Evolutionary conservation across 371 early-diverging fungal genomes (phyloP).

Genomic region (Rhizopus delemar): DNA sequence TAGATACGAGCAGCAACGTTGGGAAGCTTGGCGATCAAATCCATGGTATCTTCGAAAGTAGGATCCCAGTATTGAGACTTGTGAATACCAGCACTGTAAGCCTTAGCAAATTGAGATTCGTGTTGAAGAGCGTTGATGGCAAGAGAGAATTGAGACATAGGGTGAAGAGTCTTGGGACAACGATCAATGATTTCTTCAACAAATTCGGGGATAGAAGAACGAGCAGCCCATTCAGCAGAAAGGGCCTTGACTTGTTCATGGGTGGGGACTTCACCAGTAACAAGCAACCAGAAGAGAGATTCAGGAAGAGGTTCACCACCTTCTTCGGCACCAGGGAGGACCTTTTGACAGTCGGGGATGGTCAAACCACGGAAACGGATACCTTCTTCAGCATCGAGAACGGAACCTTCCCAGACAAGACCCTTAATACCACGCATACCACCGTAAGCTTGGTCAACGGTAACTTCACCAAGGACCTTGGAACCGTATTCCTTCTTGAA

Average conservation of each 20-base stretch:
- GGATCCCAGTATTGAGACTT: conserved; percentile 97
- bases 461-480: conserved; percentile 90
- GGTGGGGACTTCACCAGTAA: conserved; percentile 97
- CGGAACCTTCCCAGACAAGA: conserved; percentile 96
- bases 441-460: conserved; percentile 97
- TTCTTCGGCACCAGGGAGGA: conserved; percentile 83
- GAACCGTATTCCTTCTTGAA: conserved; percentile 88
- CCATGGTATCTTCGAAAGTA: conserved; percentile 95
- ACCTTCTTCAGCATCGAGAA: conserved; percentile 97
- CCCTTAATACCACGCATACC: conserved; percentile 99
- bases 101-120: conserved; percentile 94
- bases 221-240: conserved; percentile 95
- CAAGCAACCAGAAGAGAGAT: conserved; percentile 96
- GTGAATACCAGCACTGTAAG: conserved; percentile 91
- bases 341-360: conserved; percentile 95
- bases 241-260: conserved; percentile 87
- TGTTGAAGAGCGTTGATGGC: conserved; percentile 96
- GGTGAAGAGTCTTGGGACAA: conserved; percentile 97
- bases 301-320: conserved; percentile 96
- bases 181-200: conserved; percentile 96
- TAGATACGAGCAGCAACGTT: conserved; percentile 96
- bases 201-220: conserved; percentile 86
- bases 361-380: conserved; percentile 97
- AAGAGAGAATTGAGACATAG: conserved; percentile 97
- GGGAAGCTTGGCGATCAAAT: conserved; percentile 97